Evolutionary conservation across 495 filamentous ascomycete species (phyloP).

Genomic region (Aspergillus cristatus): DNA sequence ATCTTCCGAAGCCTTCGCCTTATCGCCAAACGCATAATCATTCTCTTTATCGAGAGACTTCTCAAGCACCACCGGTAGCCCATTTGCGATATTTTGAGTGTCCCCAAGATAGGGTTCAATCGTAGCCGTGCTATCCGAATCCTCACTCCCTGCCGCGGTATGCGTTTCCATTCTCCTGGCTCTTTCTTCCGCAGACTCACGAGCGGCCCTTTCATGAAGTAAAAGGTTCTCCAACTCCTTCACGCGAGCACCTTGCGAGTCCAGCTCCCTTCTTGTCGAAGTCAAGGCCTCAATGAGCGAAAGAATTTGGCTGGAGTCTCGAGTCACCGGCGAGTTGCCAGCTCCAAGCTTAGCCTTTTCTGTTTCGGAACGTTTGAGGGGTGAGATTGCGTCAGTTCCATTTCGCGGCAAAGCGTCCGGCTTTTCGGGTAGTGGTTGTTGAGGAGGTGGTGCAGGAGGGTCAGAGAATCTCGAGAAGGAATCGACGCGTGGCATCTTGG

Average conservation of each 20-base stretch:
- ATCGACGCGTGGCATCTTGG: conserved; percentile 50
- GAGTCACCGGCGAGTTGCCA: conserved; percentile 52
- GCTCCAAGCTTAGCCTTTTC: conserved; percentile 55
- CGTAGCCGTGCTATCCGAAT: conserved; percentile 17
- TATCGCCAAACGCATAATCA: conserved; percentile 13
- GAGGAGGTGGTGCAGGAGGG: conserved; percentile 82
- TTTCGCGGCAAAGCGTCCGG: conserved; percentile 55
- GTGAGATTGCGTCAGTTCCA: conserved; percentile 32
- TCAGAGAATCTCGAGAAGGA: conserved; percentile 64
- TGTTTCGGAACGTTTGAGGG: conserved; percentile 64
- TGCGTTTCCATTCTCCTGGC: conserved; percentile 59
- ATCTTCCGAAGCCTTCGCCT: conserved; percentile 16
- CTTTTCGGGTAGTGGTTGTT: conserved; percentile 85
- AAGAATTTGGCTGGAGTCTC: conserved; percentile 64
- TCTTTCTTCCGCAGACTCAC: conserved; percentile 74
- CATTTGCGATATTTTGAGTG: conserved; percentile 3
- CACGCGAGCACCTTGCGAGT: conserved; percentile 65
- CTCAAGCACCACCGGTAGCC: conserved; percentile 7
- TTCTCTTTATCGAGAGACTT: conserved; percentile 5
- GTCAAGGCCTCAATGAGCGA: conserved; percentile 74
- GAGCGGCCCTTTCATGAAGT: conserved; percentile 66
- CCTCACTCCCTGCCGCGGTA: conserved; percentile 11
- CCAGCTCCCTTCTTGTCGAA: conserved; percentile 69
- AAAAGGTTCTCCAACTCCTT: conserved; percentile 74
- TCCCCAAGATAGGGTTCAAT: conserved; percentile 23